Conservation (phyloP, 2,329 filamentous ascomycete genomes). For the Gaeumannomyces sp. region DNA sequence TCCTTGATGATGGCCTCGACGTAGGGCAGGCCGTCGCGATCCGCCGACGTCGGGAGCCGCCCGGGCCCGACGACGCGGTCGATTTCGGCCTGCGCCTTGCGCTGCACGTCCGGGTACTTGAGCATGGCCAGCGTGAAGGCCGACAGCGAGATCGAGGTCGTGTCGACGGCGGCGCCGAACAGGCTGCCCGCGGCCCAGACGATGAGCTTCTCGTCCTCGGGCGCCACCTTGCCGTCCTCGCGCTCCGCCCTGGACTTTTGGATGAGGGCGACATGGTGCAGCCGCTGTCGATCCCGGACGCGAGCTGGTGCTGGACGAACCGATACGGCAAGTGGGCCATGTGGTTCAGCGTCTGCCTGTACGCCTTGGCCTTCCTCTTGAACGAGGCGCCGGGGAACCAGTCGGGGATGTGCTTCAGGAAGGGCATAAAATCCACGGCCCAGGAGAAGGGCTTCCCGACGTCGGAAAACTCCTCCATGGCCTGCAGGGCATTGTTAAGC, state of each 20-base stretch:
- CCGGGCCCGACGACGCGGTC: constrained; percentile 29
- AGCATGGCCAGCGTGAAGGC: constrained; percentile 41
- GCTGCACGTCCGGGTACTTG: constrained; percentile 36
- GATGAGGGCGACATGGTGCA: constrained; percentile 1
- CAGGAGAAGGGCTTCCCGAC: constrained; percentile 18
- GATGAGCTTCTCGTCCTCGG: constrained; percentile 3
- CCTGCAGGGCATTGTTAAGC: constrained; percentile 15
- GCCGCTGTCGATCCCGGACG: background rate
- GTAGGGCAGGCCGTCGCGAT: constrained; percentile 25
- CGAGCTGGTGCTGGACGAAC: constrained; percentile 19
- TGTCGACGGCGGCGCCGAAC: constrained; percentile 44
- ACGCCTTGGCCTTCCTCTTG: constrained; percentile 17
- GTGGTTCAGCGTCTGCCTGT: constrained; percentile 12
- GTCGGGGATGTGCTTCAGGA: constrained; percentile 20
- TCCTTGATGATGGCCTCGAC: constrained; percentile 26
- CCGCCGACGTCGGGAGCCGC: constrained; percentile 25
- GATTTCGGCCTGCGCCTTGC: constrained; percentile 36
- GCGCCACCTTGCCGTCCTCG: background rate
- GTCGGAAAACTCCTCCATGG: constrained; percentile 17
- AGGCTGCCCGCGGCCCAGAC: constrained; percentile 16
- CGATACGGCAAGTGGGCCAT: constrained; percentile 16
- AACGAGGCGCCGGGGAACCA: constrained; percentile 24
- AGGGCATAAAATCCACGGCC: constrained; percentile 23
- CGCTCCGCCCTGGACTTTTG: background rate
- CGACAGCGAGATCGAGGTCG: constrained; percentile 40